Evolutionary conservation across 73 alveolate genomes (phyloP), one percentile per base, ranked within the genome.

Genomic region (Stentor coeruleus): DNA sequence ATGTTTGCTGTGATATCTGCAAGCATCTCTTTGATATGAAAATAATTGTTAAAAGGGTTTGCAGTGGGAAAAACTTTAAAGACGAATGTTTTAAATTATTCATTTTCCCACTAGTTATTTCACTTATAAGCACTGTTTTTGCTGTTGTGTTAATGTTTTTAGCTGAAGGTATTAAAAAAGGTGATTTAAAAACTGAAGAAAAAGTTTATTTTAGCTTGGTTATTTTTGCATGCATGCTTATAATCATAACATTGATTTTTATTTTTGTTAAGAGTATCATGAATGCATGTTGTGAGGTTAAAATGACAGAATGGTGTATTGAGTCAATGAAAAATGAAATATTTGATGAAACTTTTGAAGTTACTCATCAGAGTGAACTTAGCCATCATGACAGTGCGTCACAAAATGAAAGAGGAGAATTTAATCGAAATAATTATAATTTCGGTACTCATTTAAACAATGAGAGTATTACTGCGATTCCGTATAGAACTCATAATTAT

Each of bases 401-500:
- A 49, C 66, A 49, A 49, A 49, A 49, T 49, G 66, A 49, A 49
- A 49, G n/a, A n/a, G n/a, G n/a, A n/a, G n/a, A n/a, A n/a, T n/a
- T n/a, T n/a, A n/a, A n/a, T n/a, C n/a, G n/a, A n/a, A n/a, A n/a
- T n/a, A n/a, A n/a, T n/a, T n/a, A n/a, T n/a, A n/a, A n/a, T n/a
- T n/a, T n/a, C n/a, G n/a, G n/a, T n/a, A n/a, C n/a, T n/a, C n/a
- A n/a, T n/a, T n/a, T n/a, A n/a, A n/a, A n/a, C n/a, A n/a, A n/a
- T n/a, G n/a, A n/a, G n/a, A n/a, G n/a, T n/a, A n/a, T n/a, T n/a
- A n/a, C n/a, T n/a, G n/a, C n/a, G n/a, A n/a, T n/a, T n/a, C n/a
- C n/a, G n/a, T n/a, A n/a, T n/a, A n/a, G n/a, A n/a, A n/a, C n/a
- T n/a, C n/a, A n/a, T n/a, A n/a, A n/a, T n/a, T n/a, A n/a, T n/a